Evolutionary conservation across 768 basidiomycete species (phyloP).

Genomic region (Sporobolomyces roseus): DNA sequence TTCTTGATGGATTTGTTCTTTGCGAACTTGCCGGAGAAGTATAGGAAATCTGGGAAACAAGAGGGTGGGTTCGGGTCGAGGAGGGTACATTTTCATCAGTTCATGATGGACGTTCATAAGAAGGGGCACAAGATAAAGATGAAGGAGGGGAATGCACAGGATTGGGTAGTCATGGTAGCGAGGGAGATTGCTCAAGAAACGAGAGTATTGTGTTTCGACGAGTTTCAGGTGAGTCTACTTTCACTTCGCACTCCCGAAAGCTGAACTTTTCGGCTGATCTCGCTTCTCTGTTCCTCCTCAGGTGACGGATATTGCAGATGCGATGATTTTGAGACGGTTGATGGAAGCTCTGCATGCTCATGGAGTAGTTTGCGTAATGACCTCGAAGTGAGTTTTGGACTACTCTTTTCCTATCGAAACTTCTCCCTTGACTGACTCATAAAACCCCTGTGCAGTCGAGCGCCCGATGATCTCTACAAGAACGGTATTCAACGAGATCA

Average conservation of each 20-base stretch:
- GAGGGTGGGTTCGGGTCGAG: constrained; percentile 55
- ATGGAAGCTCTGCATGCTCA: constrained; percentile 78
- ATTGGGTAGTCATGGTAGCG: constrained; percentile 82
- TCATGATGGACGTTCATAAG: constrained; percentile 99
- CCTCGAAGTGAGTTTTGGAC: constrained; percentile 72
- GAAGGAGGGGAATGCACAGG: constrained; percentile 62
- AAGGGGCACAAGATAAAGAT: constrained; percentile 78
- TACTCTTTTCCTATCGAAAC: constrained; percentile 6
- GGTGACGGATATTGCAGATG: constrained; percentile 96
- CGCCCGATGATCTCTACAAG: constrained; percentile 95
- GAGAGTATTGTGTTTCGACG: constrained; percentile 87
- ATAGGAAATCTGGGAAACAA: constrained; percentile 50
- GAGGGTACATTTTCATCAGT: constrained; percentile 94
- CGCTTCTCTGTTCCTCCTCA: constrained; percentile 44
- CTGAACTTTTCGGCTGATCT: background rate
- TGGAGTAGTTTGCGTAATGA: constrained; percentile 91
- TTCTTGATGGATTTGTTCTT: constrained; percentile 95
- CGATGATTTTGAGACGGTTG: constrained; percentile 91
- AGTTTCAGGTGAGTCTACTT: constrained; percentile 71
- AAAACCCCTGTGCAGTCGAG: constrained; percentile 61
- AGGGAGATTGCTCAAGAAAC: constrained; percentile 79
- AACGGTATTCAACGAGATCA: constrained; percentile 95
- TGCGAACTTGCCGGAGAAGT: constrained; percentile 41
- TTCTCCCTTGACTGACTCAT: background rate
- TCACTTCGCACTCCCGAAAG: background rate